These are phyloP conservation scores for Candida ipomoeae DNA, from an alignment of 805 yeast species.

Conservation along the genomic window DNA sequence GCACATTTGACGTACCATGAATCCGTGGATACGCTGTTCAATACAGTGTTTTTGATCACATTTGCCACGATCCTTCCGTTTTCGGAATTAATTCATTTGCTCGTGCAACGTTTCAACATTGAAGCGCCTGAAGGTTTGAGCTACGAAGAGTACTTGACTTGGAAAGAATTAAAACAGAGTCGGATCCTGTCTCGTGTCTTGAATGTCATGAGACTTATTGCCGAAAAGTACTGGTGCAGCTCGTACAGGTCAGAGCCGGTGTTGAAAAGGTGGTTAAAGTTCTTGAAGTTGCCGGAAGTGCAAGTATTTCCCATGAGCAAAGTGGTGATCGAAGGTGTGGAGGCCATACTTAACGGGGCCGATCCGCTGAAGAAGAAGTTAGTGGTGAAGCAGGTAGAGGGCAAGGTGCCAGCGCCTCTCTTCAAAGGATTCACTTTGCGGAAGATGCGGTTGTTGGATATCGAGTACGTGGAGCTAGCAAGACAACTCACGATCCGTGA, in stretches of 20 bases:
- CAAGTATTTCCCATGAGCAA: constrained; percentile 28
- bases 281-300: constrained; percentile 22
- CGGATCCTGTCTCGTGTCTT: constrained; percentile 66
- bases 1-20: constrained; percentile 79
- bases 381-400: constrained; percentile 3
- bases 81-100: constrained; percentile 51
- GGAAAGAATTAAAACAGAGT: constrained; percentile 68
- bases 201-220: constrained; percentile 59
- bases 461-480: constrained; percentile 74
- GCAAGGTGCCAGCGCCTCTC: constrained; percentile 41
- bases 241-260: constrained; percentile 49
- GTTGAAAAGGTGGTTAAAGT: constrained; percentile 31
- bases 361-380: neutral
- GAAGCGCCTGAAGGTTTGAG: constrained; percentile 86
- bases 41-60: constrained; percentile 66
- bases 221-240: constrained; percentile 68
- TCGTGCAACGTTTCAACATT: constrained; percentile 62
- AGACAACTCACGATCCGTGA: constrained; percentile 81
- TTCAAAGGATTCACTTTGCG: constrained; percentile 32
- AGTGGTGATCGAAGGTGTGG: constrained; percentile 22
- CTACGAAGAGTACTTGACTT: constrained; percentile 71
- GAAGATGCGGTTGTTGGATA: constrained; percentile 52
- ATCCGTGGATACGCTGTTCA: constrained; percentile 56
- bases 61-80: constrained; percentile 73
- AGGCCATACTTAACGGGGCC: constrained; percentile 29